These are phyloP conservation scores for Globisporangium acanthophoron DNA, from an alignment of 352 stramenopile species.

Conservation along the genomic window DNA sequence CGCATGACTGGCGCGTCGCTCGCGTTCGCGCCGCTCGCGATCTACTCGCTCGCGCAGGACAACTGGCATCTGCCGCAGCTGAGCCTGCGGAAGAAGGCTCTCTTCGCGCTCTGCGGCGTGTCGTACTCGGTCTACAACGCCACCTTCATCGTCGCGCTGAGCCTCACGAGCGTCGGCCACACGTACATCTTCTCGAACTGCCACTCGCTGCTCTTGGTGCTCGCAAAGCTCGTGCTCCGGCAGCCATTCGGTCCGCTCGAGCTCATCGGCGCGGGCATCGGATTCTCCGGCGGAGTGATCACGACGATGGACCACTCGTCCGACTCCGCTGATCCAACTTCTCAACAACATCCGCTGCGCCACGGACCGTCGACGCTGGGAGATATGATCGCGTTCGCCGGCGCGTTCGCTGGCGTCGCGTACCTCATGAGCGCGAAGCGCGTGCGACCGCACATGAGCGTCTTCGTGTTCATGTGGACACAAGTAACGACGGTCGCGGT, in stretches of 20 bases:
- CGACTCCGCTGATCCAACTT: neutral
- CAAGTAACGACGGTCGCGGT: conserved; percentile 29
- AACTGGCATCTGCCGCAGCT: conserved; percentile 16
- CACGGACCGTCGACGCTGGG: conserved; percentile 14
- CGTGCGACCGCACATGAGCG: conserved; percentile 26
- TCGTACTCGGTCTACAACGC: conserved; percentile 41
- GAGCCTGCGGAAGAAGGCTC: conserved; percentile 9
- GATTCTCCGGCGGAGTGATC: conserved; percentile 35
- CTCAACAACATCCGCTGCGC: neutral
- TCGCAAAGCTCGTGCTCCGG: conserved; percentile 34
- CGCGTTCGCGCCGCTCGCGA: conserved; percentile 25
- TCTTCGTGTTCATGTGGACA: conserved; percentile 38
- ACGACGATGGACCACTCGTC: conserved; percentile 28
- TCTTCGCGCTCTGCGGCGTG: conserved; percentile 23
- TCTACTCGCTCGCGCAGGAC: conserved; percentile 18
- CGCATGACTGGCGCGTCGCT: conserved; percentile 36
- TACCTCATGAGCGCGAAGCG: conserved; percentile 45
- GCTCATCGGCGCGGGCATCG: conserved; percentile 30
- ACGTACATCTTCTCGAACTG: conserved; percentile 56
- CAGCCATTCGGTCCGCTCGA: conserved; percentile 29
- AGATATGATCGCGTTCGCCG: conserved; percentile 50
- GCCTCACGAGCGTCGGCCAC: conserved; percentile 45
- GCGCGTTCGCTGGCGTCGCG: conserved; percentile 37
- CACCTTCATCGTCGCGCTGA: conserved; percentile 46
- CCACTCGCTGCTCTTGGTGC: conserved; percentile 49